Evolutionary conservation across 768 basidiomycete genomes (phyloP), one percentile per base, ranked within the genome.

Genomic region (Naganishia antarctica): DNA sequence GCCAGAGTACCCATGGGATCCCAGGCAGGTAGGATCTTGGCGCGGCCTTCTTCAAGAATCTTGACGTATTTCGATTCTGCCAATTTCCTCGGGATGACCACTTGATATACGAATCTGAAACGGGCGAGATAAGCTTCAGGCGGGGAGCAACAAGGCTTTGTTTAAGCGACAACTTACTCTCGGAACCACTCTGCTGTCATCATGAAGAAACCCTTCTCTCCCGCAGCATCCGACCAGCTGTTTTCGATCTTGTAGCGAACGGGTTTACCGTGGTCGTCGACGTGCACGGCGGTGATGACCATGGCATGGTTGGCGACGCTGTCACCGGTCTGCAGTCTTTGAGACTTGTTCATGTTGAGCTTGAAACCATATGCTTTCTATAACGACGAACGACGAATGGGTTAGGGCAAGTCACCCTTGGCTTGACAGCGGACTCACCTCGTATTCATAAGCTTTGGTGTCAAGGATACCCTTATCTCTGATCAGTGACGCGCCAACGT

Each of bases 231-330:
- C 16, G 90, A 89, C 94, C 94, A 98, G 3, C 87, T 88, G 80
- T 98, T 98, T 82, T 98, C 94, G 21, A 98, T 90, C 78, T 91
- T 90, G 83, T 91, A 98, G n/a, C 91, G 83, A 21, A 93, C 78
- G 0, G 91, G 87, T 63, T 83, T 84, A 59, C 90, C 90, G 2
- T 76, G 74, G 61, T 75, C 79, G 72, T 93, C 91, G 51, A 96
- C 80, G 73, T 97, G 93, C 18, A 93, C 93, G 18, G 84, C 93
- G 18, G 88, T 86, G 75, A 97, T 93, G 45, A 94, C 90, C 90
- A 91, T 80, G 0, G 78, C 78, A 75, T 97, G 93, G 0, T 92
- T 97, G 92, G 96, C 94, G 32, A 87, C 76, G 0, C 61, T 66
- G 41, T 47, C 57, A 16, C 40, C 50, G 13, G 62, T 60, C 29